Conservation (phyloP, 2,329 filamentous ascomycete genomes). For the Fusarium sp. region DNA sequence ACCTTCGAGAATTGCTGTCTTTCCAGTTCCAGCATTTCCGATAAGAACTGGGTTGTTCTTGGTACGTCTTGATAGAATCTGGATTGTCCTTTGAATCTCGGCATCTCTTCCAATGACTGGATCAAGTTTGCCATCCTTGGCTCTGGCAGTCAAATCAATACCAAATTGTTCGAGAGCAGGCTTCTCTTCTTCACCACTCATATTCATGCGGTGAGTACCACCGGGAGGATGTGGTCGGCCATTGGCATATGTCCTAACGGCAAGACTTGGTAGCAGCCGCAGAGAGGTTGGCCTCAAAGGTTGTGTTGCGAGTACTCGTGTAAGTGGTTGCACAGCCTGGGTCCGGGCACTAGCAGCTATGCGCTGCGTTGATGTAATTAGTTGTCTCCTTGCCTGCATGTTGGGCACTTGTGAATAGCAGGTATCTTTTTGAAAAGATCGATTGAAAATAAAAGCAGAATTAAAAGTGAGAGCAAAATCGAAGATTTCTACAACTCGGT, state of each 20-base stretch:
- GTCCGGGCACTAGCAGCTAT: constrained; percentile 51
- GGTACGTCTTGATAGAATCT: constrained; percentile 90
- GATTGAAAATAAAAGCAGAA: constrained; percentile 7
- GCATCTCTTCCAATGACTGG: constrained; percentile 93
- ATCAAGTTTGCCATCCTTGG: constrained; percentile 90
- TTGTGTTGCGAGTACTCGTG: constrained; percentile 46
- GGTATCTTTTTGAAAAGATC: constrained; percentile 2
- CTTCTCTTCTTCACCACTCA: constrained; percentile 82
- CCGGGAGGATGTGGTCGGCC: constrained; percentile 88
- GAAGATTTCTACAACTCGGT: constrained; percentile 4
- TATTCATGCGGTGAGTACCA: constrained; percentile 93
- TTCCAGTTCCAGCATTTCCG: constrained; percentile 89
- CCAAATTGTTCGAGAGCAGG: constrained; percentile 91
- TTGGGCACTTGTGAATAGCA: constrained; percentile 32
- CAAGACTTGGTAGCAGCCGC: constrained; percentile 56
- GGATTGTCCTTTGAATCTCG: constrained; percentile 94
- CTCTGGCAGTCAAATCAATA: constrained; percentile 87
- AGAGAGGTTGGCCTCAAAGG: constrained; percentile 40
- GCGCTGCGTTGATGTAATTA: constrained; percentile 56
- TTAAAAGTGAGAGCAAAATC: constrained; percentile 9
- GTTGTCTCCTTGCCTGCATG: constrained; percentile 60
- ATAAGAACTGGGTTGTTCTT: constrained; percentile 98
- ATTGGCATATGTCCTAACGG: constrained; percentile 71
- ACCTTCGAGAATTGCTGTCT: constrained; percentile 93
- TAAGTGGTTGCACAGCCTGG: constrained; percentile 50